Evolutionary conservation across 2,329 filamentous ascomycete species (phyloP).

Genomic region (Fusarium stilboides): DNA sequence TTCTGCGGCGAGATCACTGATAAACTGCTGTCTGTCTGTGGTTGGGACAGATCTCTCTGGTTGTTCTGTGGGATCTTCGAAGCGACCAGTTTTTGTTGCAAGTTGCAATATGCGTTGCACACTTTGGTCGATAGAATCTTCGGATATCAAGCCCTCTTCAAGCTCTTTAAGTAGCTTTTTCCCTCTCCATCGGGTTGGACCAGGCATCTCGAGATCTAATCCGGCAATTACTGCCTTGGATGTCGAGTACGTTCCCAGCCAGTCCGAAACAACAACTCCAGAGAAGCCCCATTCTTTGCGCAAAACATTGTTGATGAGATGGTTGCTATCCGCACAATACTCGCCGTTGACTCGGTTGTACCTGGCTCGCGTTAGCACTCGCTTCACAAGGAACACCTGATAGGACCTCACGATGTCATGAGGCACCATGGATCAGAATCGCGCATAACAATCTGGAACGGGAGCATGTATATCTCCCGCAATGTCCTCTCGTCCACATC

Average conservation of each 20-base stretch:
- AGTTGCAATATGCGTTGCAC: background rate
- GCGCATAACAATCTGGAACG: conserved; percentile 9
- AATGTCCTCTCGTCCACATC: conserved; percentile 11
- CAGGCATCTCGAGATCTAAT: conserved; percentile 22
- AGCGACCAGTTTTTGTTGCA: background rate
- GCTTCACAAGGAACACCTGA: no score
- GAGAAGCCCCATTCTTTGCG: conserved; percentile 10
- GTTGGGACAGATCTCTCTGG: background rate
- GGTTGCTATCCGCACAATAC: conserved; percentile 2
- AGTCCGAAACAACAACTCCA: conserved; percentile 3
- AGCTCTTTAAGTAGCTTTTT: background rate
- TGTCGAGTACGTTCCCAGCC: conserved; percentile 23
- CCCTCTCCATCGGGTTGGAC: background rate
- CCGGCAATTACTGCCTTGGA: conserved; percentile 1
- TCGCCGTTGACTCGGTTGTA: conserved; percentile 11
- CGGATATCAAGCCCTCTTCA: background rate
- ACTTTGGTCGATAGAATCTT: background rate
- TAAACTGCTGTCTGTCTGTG: background rate
- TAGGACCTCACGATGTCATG: conserved; percentile 5
- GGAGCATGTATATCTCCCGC: conserved; percentile 19
- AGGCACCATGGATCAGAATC: conserved; percentile 24
- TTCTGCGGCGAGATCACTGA: background rate
- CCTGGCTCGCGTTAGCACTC: background rate
- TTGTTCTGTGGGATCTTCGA: conserved; percentile 1
- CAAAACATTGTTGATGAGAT: background rate